A percentile compares a stretch with the other conserved stretches of the same genome.
Conservation (phyloP, 78 protist species). For the Dictyostelium firmibasis region DNA sequence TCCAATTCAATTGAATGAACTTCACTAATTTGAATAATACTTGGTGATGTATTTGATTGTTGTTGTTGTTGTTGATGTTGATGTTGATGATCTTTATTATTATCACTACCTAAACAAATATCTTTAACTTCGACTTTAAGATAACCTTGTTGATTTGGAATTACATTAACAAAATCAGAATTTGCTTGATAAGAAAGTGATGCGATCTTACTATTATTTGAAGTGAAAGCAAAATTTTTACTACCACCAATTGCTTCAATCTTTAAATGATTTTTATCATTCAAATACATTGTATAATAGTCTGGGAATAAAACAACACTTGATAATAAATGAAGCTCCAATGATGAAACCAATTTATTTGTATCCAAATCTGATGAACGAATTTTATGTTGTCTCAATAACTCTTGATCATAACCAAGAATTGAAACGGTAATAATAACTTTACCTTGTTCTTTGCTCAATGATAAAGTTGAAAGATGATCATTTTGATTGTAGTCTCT, state of each 20-base stretch:
- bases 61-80: background rate
- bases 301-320: slow-evolving; percentile 37
- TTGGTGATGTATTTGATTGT: background rate
- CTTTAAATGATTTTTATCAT: slow-evolving; percentile 21
- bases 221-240: slow-evolving; percentile 19
- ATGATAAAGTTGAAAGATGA: background rate
- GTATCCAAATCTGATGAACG: background rate
- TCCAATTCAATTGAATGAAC: background rate
- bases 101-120: slow-evolving; percentile 32
- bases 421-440: background rate
- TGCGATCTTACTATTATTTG: slow-evolving; percentile 47
- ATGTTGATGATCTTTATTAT: background rate
- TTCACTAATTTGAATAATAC: slow-evolving; percentile 26
- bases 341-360: background rate
- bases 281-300: background rate
- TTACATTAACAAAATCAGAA: background rate
- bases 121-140: slow-evolving; percentile 34
- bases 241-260: slow-evolving; percentile 72
- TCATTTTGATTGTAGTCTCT: background rate
- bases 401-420: slow-evolving; percentile 17
- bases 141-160: slow-evolving; percentile 38
- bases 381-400: background rate
- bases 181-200: background rate
- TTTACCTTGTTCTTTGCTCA: slow-evolving; percentile 17
- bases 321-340: slow-evolving; percentile 34